phyloP scores from a whole-genome alignment of 768 basidiomycete genomes.

The Auriscalpium vulgare region DNA sequence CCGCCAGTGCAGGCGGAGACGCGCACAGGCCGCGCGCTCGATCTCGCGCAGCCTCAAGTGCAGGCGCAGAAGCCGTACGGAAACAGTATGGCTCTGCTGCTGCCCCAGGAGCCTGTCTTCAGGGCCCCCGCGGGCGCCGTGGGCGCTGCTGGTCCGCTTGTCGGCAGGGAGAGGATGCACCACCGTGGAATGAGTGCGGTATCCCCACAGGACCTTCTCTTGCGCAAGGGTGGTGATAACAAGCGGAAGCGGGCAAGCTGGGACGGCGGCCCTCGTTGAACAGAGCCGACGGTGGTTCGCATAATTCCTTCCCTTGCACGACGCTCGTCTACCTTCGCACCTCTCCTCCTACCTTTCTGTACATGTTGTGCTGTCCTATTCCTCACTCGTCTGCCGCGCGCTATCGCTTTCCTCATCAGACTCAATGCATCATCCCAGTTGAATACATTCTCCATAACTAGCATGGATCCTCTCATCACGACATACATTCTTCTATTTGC shows the following conservation, averaged over 20 bases:
- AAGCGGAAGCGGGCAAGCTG: conserved; percentile 53
- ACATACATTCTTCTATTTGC: neutral
- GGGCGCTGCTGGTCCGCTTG: conserved; percentile 2
- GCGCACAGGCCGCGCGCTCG: conserved; percentile 42
- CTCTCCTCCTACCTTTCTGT: neutral
- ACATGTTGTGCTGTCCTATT: neutral
- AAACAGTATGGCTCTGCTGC: neutral
- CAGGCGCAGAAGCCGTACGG: conserved; percentile 11
- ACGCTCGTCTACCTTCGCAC: too few species aligned
- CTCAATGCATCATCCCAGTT: neutral
- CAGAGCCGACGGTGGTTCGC: neutral
- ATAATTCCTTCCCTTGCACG: neutral
- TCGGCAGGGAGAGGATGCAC: conserved; percentile 24
- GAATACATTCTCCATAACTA: neutral
- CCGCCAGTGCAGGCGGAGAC: conserved; percentile 20
- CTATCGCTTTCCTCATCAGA: neutral
- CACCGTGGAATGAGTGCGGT: conserved; percentile 47
- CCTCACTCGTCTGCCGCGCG: neutral
- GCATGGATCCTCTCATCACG: neutral
- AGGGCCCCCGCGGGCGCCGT: conserved; percentile 11
- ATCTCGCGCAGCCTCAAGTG: conserved; percentile 35
- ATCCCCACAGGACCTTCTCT: conserved; percentile 42
- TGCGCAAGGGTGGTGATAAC: conserved; percentile 38
- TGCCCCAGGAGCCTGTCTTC: conserved; percentile 2
- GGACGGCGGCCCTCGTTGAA: conserved; percentile 35